Base-by-base conservation (phyloP, 306 rosid species). In the Glycine tomentella region DNA sequence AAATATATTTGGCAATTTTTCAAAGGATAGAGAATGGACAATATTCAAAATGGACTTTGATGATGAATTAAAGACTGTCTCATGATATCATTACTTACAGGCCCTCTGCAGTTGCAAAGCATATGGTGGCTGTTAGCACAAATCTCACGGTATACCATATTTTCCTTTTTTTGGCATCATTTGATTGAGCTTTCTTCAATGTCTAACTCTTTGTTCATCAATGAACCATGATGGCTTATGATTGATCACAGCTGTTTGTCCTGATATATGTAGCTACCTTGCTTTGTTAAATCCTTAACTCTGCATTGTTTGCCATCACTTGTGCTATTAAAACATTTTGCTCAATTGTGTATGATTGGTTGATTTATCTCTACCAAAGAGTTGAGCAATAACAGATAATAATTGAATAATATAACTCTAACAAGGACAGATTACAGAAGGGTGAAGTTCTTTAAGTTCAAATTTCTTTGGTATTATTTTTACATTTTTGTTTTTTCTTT, bases 41-140 rank as follows among this genome's bases (percentile, higher is more conserved):
- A 7, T 16, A 65, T 16, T 64, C 31, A 36, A 68, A 59, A 65
- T 80, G 53, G 14, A 62, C 52, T 84, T 56, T 53, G 58, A 65
- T 52, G 59, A 20, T 71, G 50, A 55, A 61, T 61, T 72, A 71
- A 61, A 31, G 72, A 38, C 50, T 59, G 59, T 38, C n/a, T 82
- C 49, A 55, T 74, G 16, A 68, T 12, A 20, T 45, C 57, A 52
- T 80, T 67, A 48, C 75, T 79, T 73, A n/a, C 88, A 92, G 97
- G 90, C 87, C 95, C 73, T 87, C 90, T 76, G 94, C 95, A 17
- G 95, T 91, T 69, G 93, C 94, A 77, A 92, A 89, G 87, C 95
- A 92, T 84, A 92, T 91, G 94, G 94, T 92, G 57, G 97, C 97
- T 59, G 94, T 92, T 77, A 92, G 97, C 86, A 92, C 97, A 52